These are phyloP conservation scores for Russula abietina DNA, from an alignment of 768 basidiomycete species.

Conservation along the genomic window DNA sequence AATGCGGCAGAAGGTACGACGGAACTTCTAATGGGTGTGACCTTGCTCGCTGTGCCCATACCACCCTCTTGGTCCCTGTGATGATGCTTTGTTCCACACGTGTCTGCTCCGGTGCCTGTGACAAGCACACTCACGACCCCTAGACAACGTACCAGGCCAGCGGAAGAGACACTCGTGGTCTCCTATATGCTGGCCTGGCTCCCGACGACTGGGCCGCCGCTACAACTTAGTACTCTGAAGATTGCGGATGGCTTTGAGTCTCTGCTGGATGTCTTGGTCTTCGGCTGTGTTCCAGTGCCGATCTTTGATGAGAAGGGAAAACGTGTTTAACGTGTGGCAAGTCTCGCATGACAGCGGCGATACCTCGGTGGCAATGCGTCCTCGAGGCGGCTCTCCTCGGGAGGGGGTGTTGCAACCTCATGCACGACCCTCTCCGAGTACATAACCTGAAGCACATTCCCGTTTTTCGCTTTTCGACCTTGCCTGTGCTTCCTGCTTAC, in stretches of 20 bases:
- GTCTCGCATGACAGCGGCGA: not conserved
- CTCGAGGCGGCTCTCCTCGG: not conserved
- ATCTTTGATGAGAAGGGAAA: not conserved
- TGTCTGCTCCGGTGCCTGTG: conserved; percentile 8
- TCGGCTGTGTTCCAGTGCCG: not conserved
- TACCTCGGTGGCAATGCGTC: not conserved
- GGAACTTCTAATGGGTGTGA: not conserved
- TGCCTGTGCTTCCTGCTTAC: not conserved
- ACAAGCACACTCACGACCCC: not conserved
- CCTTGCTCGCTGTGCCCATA: not conserved
- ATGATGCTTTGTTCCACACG: not conserved
- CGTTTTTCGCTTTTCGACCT: not conserved
- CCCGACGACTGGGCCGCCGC: not conserved
- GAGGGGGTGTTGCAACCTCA: not conserved
- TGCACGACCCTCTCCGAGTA: not conserved
- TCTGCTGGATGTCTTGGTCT: not conserved
- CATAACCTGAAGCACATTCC: not conserved
- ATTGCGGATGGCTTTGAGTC: not conserved
- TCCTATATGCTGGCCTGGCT: not conserved
- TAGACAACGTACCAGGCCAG: not conserved
- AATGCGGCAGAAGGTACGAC: not conserved
- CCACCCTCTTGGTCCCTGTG: not conserved
- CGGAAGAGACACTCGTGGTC: not conserved
- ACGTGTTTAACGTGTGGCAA: not conserved
- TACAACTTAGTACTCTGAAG: not conserved